Evolutionary conservation across 768 basidiomycete genomes (phyloP).

Genomic region (Psilocybe sp.): DNA sequence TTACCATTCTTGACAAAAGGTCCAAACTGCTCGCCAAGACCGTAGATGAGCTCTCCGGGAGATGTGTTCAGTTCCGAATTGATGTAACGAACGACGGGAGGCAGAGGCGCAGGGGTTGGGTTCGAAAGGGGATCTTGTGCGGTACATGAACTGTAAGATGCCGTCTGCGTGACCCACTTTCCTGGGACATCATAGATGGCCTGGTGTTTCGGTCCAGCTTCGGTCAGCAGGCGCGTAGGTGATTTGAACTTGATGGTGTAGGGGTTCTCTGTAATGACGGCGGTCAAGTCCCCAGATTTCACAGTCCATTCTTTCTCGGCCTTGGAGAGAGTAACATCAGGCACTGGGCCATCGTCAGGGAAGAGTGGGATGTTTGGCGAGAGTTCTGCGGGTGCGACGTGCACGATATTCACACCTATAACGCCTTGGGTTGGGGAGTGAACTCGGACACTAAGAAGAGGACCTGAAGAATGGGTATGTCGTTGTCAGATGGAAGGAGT

Average conservation of each 20-base stretch:
- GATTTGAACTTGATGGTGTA: slow-evolving; percentile 65
- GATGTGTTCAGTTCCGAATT: slow-evolving; percentile 61
- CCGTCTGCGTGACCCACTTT: slow-evolving; percentile 47
- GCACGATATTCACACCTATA: slow-evolving; percentile 54
- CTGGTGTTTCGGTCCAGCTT: slow-evolving; percentile 54
- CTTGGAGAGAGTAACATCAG: slow-evolving; percentile 37
- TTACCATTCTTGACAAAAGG: slow-evolving; percentile 74
- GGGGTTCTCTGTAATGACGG: slow-evolving; percentile 55
- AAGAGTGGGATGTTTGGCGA: slow-evolving; percentile 56
- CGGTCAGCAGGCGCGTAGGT: slow-evolving; percentile 40
- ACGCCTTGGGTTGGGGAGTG: slow-evolving; percentile 55
- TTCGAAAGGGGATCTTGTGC: slow-evolving; percentile 57
- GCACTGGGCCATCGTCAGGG: slow-evolving; percentile 52
- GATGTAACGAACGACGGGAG: slow-evolving; percentile 44
- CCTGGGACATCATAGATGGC: slow-evolving; percentile 55
- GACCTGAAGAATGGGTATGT: slow-evolving; percentile 30
- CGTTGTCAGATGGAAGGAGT: background rate
- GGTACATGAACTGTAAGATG: slow-evolving; percentile 55
- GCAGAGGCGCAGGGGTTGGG: slow-evolving; percentile 42
- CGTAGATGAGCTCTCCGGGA: slow-evolving; percentile 72
- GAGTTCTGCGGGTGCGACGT: slow-evolving; percentile 44
- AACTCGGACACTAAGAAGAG: slow-evolving; percentile 47
- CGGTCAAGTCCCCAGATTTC: slow-evolving; percentile 47
- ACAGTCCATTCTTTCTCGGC: slow-evolving; percentile 28
- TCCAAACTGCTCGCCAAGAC: slow-evolving; percentile 74